Conservation (phyloP, 2,329 filamentous ascomycete genomes). For the Periconia macrospinosa region DNA sequence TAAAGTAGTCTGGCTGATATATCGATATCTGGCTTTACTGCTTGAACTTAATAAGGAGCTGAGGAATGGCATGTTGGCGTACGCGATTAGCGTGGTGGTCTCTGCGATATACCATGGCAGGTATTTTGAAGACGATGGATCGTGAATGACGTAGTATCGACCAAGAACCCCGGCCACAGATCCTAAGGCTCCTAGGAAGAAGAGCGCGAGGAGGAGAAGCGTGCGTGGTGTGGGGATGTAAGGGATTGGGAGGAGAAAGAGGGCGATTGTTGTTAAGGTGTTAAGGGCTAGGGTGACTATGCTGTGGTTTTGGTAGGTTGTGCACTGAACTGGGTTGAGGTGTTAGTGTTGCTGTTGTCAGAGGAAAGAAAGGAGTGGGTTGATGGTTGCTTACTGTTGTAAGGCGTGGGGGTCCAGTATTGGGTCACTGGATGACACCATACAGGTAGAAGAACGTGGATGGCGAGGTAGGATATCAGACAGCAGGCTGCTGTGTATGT, state of each 20-base stretch:
- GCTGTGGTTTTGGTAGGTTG: conserved; percentile 20
- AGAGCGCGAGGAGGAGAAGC: conserved; percentile 21
- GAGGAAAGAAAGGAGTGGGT: neutral
- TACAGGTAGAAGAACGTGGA: conserved; percentile 19
- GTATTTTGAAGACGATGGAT: conserved; percentile 6
- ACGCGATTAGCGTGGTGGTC: conserved; percentile 18
- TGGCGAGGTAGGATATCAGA: conserved; percentile 19
- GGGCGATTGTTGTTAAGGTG: conserved; percentile 17
- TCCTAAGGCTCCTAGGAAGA: conserved; percentile 18
- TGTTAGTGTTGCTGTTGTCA: neutral
- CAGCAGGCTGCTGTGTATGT: conserved; percentile 17
- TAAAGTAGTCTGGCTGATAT: conserved; percentile 12
- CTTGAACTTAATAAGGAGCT: conserved; percentile 23
- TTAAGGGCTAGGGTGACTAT: conserved; percentile 16
- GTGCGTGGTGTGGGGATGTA: conserved; percentile 33
- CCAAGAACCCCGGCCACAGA: conserved; percentile 19
- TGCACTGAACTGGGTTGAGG: conserved; percentile 16
- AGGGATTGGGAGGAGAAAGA: conserved; percentile 24
- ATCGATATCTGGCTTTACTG: conserved; percentile 12
- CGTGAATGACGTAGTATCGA: conserved; percentile 14
- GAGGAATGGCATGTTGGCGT: conserved; percentile 34
- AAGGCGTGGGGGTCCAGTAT: conserved; percentile 15
- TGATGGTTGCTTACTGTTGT: conserved; percentile 11
- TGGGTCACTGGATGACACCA: conserved; percentile 22
- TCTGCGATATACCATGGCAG: conserved; percentile 22